Evolutionary conservation across 768 basidiomycete genomes (phyloP), one percentile per base, ranked within the genome.

Genomic region (Auriscalpium vulgare): DNA sequence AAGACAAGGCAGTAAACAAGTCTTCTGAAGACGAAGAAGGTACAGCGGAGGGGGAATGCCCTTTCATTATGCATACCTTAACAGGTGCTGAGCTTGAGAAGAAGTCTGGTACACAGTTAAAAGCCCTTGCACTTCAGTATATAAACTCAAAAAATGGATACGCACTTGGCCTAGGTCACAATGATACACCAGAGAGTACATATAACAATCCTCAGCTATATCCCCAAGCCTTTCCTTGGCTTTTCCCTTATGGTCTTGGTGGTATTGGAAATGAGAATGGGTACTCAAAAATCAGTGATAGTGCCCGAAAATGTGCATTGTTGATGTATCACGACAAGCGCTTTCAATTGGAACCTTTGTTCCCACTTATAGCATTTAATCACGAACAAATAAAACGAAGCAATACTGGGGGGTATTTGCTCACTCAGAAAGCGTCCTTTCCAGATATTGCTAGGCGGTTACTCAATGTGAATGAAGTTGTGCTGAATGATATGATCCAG

Each of bases 251-350:
- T 47, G 64, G 57, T 0, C 34, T 58, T n/a, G 64, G 61, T 0
- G 61, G 60, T 0, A 43, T 61, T 47, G 38, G 40, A 1, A 54
- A 61, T 11, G 35, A 10, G 9, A 38, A n/a, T 40, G 50, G 43
- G 6, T 10, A 14, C 16, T 37, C 14, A 21, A 29, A 43, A 8
- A 10, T 60, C 9, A 23, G n/a, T 19, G 49, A 48, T 14, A n/a
- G 19, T 6, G 46, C 35, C n/a, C 58, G 55, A 17, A 59, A 50
- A 21, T 0, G 46, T 16, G 37, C 54, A 16, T n/a, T 60, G 10
- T 37, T 62, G 21, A 49, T 62, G 51, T 63, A 65, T 53, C 40
- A 60, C 48, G 62, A 66, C 23, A 60, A 60, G 29, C 38, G 58
- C 0, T 66, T 66, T 38, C 60, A 65, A 46, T 35, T 46, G 2